Evolutionary conservation across 2,329 filamentous ascomycete genomes (phyloP), one percentile per base, ranked within the genome.

Genomic region (Arthrobotrys conoides): DNA sequence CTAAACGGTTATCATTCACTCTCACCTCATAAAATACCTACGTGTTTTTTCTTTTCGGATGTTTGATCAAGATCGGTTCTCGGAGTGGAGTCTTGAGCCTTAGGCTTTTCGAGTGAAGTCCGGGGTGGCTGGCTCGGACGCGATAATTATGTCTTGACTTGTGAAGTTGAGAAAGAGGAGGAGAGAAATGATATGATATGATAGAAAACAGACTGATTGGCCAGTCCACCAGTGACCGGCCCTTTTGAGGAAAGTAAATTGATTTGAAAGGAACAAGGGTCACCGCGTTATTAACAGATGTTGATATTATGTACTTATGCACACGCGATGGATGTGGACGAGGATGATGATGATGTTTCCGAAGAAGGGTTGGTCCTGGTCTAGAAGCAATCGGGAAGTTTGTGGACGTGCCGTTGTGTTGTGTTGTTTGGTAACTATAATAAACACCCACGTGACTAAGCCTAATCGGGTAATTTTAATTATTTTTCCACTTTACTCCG

Each of bases 381-480:
- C 51, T 55, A 55, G n/a, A 18, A 22, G 30, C 30, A 38, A 59
- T 77, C 38, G 49, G 72, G 72, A 44, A 77, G 72, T 77, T 77
- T 77, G 72, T 77, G 72, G 72, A 77, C 72, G 72, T 77, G 72
- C 59, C 46, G 16, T 3, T 59, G 48, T 59, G 65, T 70, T 70
- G 8, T 76, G 67, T 53, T 71, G 65, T 77, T 30, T 30, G 72
- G 51, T 66, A 71, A 77, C 72, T 59, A 30, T 30, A 30, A 30
- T 36, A 36, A 36, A 5, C 33, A 10, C 8, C 9, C 33, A 9
- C 33, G 27, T 6, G 33, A 36, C 33, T 36, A 36, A 5, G 5
- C 33, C 33, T 10, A 36, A 10, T 76, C 55, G n/a, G 65, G 71
- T 18, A 70, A 61, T 76, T 55, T 65, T 18, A 24, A 24, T 63